These are phyloP conservation scores for Nicotiana otophora DNA, from an alignment of 257 asterid genomes.

Conservation along the genomic window DNA sequence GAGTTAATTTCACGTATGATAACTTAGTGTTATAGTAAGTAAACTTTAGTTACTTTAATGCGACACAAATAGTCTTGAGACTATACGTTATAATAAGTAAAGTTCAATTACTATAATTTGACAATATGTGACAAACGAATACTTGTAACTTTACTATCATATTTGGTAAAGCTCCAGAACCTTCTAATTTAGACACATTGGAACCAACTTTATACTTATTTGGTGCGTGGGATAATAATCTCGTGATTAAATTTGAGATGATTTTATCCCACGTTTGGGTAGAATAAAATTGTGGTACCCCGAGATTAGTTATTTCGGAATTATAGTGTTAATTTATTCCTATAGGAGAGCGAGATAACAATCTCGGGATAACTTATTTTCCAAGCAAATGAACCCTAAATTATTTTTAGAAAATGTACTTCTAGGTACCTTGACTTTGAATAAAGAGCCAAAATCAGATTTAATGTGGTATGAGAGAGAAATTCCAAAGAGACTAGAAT, in stretches of 20 bases:
- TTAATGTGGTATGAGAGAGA: slow-evolving; percentile 53
- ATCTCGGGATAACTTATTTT: too few relatives aligned
- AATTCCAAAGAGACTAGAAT: slow-evolving; percentile 63
- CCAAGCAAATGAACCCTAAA: not conserved
- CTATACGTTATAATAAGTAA: too few relatives aligned
- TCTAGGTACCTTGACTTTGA: slow-evolving; percentile 41
- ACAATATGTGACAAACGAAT: too few relatives aligned
- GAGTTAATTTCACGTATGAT: not conserved
- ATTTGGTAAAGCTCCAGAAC: not conserved
- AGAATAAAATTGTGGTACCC: too few relatives aligned
- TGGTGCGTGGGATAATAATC: too few relatives aligned
- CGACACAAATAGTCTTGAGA: not conserved
- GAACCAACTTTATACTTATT: not conserved
- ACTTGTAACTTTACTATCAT: too few relatives aligned
- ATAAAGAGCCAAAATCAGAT: slow-evolving; percentile 40
- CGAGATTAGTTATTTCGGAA: too few relatives aligned
- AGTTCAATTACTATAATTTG: too few relatives aligned
- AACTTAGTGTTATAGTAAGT: not conserved
- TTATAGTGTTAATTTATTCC: too few relatives aligned
- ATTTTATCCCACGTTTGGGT: too few relatives aligned
- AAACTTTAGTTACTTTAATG: not conserved
- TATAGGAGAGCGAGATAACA: too few relatives aligned
- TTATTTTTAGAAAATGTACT: not conserved
- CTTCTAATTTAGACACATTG: not conserved
- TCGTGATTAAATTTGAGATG: too few relatives aligned